A percentile compares a stretch with the other conserved stretches of the same genome.
Evolutionary conservation across 1,284 basidiomycete species (phyloP).

Genomic region (Wolfiporia cocos): DNA sequence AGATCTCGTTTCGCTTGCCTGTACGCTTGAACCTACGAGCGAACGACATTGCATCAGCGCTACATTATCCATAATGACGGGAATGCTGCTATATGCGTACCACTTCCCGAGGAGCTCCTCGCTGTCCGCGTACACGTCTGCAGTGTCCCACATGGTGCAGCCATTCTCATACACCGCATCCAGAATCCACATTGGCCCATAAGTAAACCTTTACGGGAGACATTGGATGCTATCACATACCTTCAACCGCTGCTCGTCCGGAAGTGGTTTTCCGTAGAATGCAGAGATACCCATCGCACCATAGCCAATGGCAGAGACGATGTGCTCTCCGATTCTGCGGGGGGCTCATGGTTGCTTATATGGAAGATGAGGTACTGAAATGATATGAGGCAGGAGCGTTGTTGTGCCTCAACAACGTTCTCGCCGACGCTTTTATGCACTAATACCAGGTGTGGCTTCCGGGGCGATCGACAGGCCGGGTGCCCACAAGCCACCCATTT

Average conservation of each 20-base stretch:
- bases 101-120: constrained; percentile 28
- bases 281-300: constrained; percentile 3
- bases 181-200: too few species aligned
- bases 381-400: too few species aligned
- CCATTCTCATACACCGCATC: constrained; percentile 23
- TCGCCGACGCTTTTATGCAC: too few species aligned
- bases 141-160: constrained; percentile 25
- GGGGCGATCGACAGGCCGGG: too few species aligned
- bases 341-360: background rate
- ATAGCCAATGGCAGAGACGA: constrained; percentile 3
- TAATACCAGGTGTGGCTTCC: too few species aligned
- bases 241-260: constrained; percentile 39
- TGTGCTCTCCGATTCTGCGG: background rate
- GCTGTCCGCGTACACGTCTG: constrained; percentile 24
- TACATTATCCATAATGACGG: too few species aligned
- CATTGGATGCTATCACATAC: too few species aligned
- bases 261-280: constrained; percentile 9
- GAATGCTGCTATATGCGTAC: constrained; percentile 10
- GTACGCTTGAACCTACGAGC: constrained; percentile 29
- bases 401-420: too few species aligned
- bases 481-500: too few species aligned
- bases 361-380: too few species aligned
- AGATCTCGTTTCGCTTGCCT: constrained; percentile 35
- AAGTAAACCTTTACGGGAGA: too few species aligned
- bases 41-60: constrained; percentile 17